Base-by-base conservation (phyloP, 345 rosid genomes). In the Camelina sativa region DNA sequence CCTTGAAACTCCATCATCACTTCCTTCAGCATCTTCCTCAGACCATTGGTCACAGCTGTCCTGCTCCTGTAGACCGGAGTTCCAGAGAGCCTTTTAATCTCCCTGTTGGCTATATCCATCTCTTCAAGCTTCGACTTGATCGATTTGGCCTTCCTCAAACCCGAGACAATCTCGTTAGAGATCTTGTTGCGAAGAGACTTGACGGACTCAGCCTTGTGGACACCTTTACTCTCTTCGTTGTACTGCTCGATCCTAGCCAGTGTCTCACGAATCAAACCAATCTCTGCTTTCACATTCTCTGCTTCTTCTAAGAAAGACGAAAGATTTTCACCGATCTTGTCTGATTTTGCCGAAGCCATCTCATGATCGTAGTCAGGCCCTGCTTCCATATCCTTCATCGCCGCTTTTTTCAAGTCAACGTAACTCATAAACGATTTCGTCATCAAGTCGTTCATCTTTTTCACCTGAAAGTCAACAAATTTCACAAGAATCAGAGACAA, bases 1-100 rank as follows among this genome's bases (percentile, higher is more conserved):
- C 75, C 92, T 59, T 95, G 99, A 69, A 95, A 92, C 54, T 92
- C 96, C 97, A 95, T 86, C 99, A 95, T 95, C 69, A 95, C 80
- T 81, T 90, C 94, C 81, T 84, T 92, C 2, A 95, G 55, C 74
- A 87, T 95, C 82, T 92, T 90, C 41, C 98, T 76, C 60, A 95
- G 35, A 0, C 98, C 98, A 28, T 88, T 89, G 15, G 96, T 89
- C 40, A 92, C 97, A 0, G 97, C 97, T 8, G 83, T 69, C 76
- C 99, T 79, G 4, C 98, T 89, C 71, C 97, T 71, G 79, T 92
- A 89, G 70, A 86, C 79, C 3, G 92, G 84, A 15, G 94, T 90
- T 48, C 99, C 95, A 0, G 98, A 94, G 15, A 94, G 85, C 34
- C 97, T 84, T 76, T 86, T 92, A 40, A 88, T 94, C 44, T 89